Base-by-base conservation (phyloP, 345 rosid species). In the Brassica napus region DNA sequence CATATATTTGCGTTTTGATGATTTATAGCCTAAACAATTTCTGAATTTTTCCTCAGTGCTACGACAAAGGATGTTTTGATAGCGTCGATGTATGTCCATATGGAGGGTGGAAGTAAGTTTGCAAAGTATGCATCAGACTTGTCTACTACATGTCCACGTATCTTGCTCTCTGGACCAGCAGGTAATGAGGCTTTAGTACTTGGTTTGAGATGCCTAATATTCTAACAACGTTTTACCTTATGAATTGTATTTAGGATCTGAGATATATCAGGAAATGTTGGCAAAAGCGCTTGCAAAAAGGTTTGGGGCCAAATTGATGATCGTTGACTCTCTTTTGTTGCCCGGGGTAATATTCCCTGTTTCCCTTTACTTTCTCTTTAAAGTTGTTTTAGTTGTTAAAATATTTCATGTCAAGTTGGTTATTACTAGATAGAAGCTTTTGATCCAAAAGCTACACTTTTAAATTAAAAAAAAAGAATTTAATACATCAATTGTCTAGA, bases 241-340 rank as follows among this genome's bases (percentile, higher is more conserved):
- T 79, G 67, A 15, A 67, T 47, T 62, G 21, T 80, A 49, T 59
- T 34, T 74, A 96, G 99, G 99, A 31, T 93, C 99, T 9, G 99
- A 93, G 84, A 96, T 96, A 81, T 96, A 93, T 82, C 99, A 96
- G 82, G 98, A 91, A 86, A 90, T 92, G 72, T 87, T 96, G 79
- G 83, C 85, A 1, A 93, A 93, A 85, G 97, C 97, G 30, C 94
- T 96, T 85, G 94, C 97, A 4, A 96, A 96, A 83, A 83, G 88
- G 81, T 85, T 86, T 83, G 91, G 90, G 80, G 99, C 97, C 79
- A 90, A 84, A 80, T 73, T 96, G 73, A 89, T 96, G 39, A 77
- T 93, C 66, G 89, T 93, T 65, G 97, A 93, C 76, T 91, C 99
- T 71, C 93, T 93, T 83, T 70, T 86, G 74, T 84, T 91, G 79